Evolutionary conservation across 2,329 filamentous ascomycete species (phyloP), one percentile per base, ranked within the genome.

Genomic region (Beauveria bassiana): DNA sequence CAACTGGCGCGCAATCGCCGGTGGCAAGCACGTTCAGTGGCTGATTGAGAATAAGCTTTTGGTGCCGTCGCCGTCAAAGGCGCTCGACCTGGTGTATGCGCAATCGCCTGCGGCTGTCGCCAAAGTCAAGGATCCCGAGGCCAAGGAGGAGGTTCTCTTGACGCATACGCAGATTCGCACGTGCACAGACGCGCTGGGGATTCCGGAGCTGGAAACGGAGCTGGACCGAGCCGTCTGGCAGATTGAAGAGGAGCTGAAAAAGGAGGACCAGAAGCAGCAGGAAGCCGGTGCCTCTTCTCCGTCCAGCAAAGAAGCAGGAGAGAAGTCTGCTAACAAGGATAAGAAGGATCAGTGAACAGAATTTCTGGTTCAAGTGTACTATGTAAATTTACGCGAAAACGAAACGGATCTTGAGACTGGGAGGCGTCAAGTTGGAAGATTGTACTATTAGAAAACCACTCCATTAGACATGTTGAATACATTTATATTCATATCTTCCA

Each of bases 1-100:
- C 22, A 91, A 96, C 74, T 96, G 90, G 86, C 85, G 88, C 77
- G 95, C 95, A 59, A 78, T 96, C 59, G 84, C 86, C 43, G 95
- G 95, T 60, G 93, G 91, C 22, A 89, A 86, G 69, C 90, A 98
- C 72, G 78, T 98, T 40, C 85, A 93, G 66, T 95, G 91, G 73
- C 82, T 99, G 14, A 74, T 93, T 46, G 77, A 89, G 62, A 87
- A 93, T 66, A 85, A 88, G 53, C 82, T 95, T 31, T 78, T 96
- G 45, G 80, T 79, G 2, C 78, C 85, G 0, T 79, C 80, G 16
- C 86, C 91, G 0, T 91, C 88, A 0, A 76, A 82, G 16, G 78
- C 83, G 7, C 81, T 99, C 52, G 89, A 96, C 71, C 77, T 85
- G 56, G 79, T 96, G 56, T 99, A 98, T 72, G 62, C 74, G 38